A percentile compares a stretch with the other conserved stretches of the same genome.
Evolutionary conservation across 306 rosid genomes (phyloP).

Genomic region (Potentilla sterilis): DNA sequence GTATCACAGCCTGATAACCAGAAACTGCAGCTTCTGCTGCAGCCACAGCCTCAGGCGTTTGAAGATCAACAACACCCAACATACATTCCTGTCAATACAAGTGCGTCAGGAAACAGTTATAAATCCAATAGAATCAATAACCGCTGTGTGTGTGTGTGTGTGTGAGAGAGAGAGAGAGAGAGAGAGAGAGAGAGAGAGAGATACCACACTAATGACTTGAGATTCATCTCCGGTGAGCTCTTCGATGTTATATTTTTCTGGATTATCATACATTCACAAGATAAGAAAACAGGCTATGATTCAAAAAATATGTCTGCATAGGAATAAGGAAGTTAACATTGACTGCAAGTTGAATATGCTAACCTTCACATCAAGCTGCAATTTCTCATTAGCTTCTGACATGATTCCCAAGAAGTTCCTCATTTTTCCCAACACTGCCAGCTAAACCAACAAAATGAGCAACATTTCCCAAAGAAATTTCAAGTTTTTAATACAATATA

Average conservation of each 20-base stretch:
- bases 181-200: constrained; percentile 10
- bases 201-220: constrained; percentile 69
- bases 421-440: constrained; percentile 49
- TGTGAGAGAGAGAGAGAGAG: constrained; percentile 8
- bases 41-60: constrained; percentile 82
- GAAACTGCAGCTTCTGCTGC: constrained; percentile 82
- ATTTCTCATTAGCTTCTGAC: constrained; percentile 66
- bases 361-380: constrained; percentile 72
- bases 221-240: constrained; percentile 72
- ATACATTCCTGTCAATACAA: constrained; percentile 62
- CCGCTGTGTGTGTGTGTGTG: not conserved
- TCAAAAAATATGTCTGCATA: not conserved
- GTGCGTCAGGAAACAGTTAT: not conserved
- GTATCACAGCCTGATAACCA: constrained; percentile 50
- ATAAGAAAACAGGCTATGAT: not conserved
- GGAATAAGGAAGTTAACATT: not conserved
- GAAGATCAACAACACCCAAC: constrained; percentile 87
- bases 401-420: constrained; percentile 64
- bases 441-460: constrained; percentile 14
- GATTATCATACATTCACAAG: constrained; percentile 46
- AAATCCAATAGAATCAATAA: constrained; percentile 2
- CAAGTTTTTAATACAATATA: not conserved
- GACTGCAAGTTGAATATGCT: constrained; percentile 23
- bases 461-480: not conserved
- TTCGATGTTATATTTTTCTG: constrained; percentile 65